Base-by-base conservation (phyloP, 306 rosid genomes). In the Vigna trinervia region DNA sequence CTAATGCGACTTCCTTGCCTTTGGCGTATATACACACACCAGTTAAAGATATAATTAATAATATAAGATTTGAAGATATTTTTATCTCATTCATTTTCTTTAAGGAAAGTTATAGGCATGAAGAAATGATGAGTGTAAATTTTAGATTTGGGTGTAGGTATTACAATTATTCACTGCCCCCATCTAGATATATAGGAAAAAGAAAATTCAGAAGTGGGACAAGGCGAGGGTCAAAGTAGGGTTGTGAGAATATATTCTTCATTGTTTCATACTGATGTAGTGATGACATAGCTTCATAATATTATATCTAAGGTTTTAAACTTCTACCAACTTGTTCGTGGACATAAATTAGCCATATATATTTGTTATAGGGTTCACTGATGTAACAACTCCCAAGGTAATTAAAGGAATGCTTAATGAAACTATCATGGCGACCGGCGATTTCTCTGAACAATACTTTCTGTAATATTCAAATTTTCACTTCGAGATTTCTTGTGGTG, bases 161-260 rank as follows among this genome's bases (percentile, higher is more conserved):
- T 38, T 4, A 3, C 51, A 20, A 64, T 19, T 11, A 13, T 57
- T 57, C 68, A 13, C 36, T 59, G 7, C 19, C 50, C 14, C 19
- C 5, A 46, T 74, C 46, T 67, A 74, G 80, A 23, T 57, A 56
- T 8, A 45, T 17, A 20, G 17, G n/a, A n/a, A 51, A 11, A 59
- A 52, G 20, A 32, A 50, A 48, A 79, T 22, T 51, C 34, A 2
- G 26, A 47, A 48, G 6, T 26, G 57, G 56, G 39, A 54, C 69
- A 23, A 12, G 6, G 32, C 8, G 17, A 76, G 69, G 84, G 77
- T 84, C 85, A 69, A 77, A 4, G 45, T 56, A 66, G 69, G 69
- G 53, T 8, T 46, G 54, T 67, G 71, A 65, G 74, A 67, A 80
- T 41, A 39, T 39, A 41, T 78, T 73, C 17, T 32, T 65, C 48